Evolutionary conservation across 441 rosid species (phyloP), one percentile per base, ranked within the genome.

Genomic region (Populus hybrid): DNA sequence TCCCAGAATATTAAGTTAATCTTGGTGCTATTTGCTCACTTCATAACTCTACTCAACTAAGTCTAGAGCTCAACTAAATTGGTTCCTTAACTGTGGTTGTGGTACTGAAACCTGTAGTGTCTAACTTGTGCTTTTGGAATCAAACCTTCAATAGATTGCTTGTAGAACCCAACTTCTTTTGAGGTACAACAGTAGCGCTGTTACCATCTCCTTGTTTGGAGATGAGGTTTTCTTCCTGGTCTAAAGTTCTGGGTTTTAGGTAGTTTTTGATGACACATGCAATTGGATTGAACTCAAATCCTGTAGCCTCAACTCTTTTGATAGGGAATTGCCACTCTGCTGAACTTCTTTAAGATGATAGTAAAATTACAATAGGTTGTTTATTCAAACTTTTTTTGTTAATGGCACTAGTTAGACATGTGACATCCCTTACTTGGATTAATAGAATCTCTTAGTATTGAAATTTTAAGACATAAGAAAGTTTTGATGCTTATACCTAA

Each of bases 201-300:
- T 67, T 61, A 24, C 5, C 23, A 20, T 59, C 26, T 73, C 21
- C 10, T 68, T 72, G 38, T 67, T 24, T 30, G 28, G 57, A 73
- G 69, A 74, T 20, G 16, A 28, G 32, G 10, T 9, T n/a, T 67
- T 46, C 21, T 46, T 24, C 18, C 24, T 12, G 8, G 21, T 38
- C 23, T 6, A 24, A 50, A 42, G 14, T 66, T 63, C 40, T 50
- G 69, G 46, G 36, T 34, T 57, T 23, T 68, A 38, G 69, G 26
- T 53, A 34, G 72, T 72, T 67, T 78, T 59, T 63, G 35, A 57
- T 59, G 2, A 20, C 16, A 5, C 9, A 53, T 53, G 16, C 61
- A 69, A 68, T 32, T 18, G 8, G 23, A n/a, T 59, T 9, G 67
- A 77, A 38, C 74, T 69, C 69, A 32, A 59, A 76, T 8, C 30